Evolutionary conservation across 2,329 filamentous ascomycete genomes (phyloP).

Genomic region (Aspergillus tanneri): DNA sequence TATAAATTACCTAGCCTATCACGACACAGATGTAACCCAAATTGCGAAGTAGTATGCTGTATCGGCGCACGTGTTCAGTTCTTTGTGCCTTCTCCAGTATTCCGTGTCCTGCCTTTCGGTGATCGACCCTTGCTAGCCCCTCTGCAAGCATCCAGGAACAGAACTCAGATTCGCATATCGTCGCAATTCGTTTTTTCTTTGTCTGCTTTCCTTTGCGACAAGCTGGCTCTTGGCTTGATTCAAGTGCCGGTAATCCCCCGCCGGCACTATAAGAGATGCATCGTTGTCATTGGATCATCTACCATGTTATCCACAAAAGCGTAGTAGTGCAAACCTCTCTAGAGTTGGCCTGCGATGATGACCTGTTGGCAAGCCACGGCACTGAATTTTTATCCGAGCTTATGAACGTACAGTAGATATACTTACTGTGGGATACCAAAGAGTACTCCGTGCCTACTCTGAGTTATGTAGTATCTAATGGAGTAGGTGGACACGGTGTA

Average conservation of each 20-base stretch:
- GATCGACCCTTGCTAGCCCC: conserved; percentile 11
- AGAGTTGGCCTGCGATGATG: not conserved
- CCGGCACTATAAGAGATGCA: conserved; percentile 5
- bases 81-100: no score
- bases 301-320: not conserved
- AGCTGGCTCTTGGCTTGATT: conserved; percentile 1
- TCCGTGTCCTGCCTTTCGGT: conserved; percentile 3
- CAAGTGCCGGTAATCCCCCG: conserved; percentile 9
- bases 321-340: not conserved
- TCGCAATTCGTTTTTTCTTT: not conserved
- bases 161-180: conserved; percentile 9
- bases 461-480: no score
- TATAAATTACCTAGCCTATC: not conserved
- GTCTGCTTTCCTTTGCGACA: no score
- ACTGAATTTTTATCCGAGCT: not conserved
- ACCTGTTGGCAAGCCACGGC: not conserved
- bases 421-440: not conserved
- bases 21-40: not conserved
- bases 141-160: conserved; percentile 13
- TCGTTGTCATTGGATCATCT: not conserved
- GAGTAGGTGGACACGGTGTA: conserved; percentile 18
- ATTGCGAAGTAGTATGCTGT: not conserved
- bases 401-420: not conserved
- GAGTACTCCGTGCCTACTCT: no score
- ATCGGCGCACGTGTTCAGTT: not conserved